phyloP scores from a whole-genome alignment of 2,329 filamentous ascomycete genomes.

The Aspergillus bombycis region DNA sequence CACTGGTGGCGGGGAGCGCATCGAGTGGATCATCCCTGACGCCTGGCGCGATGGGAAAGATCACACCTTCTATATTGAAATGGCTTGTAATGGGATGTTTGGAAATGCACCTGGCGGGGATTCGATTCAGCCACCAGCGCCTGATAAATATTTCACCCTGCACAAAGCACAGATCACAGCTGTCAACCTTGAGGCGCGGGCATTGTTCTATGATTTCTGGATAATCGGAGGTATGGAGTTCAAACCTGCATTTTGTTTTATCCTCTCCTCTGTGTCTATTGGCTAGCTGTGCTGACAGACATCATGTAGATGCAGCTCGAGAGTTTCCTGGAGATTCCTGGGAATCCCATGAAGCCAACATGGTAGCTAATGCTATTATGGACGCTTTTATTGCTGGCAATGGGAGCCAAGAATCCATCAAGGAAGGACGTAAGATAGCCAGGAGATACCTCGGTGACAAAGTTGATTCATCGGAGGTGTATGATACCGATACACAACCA shows the following conservation, averaged over 20 bases:
- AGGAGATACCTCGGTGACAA: slow-evolving; percentile 78
- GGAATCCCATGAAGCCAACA: slow-evolving; percentile 83
- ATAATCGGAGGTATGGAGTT: slow-evolving; percentile 66
- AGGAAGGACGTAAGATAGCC: slow-evolving; percentile 79
- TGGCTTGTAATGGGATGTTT: slow-evolving; percentile 99
- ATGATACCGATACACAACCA: slow-evolving; percentile 72
- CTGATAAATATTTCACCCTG: slow-evolving; percentile 80
- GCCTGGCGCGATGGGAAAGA: slow-evolving; percentile 81
- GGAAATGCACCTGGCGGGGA: slow-evolving; percentile 85
- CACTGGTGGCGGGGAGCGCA: slow-evolving; percentile 84
- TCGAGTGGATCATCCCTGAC: slow-evolving; percentile 88
- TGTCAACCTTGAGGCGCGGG: slow-evolving; percentile 81
- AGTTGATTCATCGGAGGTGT: slow-evolving; percentile 82
- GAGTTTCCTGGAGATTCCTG: slow-evolving; percentile 89
- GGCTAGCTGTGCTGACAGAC: background rate
- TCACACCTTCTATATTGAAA: slow-evolving; percentile 92
- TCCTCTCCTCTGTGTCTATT: background rate
- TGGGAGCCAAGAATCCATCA: slow-evolving; percentile 71
- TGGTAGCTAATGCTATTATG: slow-evolving; percentile 85
- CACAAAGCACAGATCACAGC: slow-evolving; percentile 82
- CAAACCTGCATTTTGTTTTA: background rate
- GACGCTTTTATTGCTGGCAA: slow-evolving; percentile 83
- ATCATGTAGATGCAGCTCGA: slow-evolving; percentile 72
- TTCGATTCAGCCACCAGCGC: slow-evolving; percentile 82
- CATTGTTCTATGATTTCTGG: slow-evolving; percentile 90